These are phyloP conservation scores for Nannizziopsis barbatae DNA, from an alignment of 2,329 filamentous ascomycete species.

Conservation along the genomic window DNA sequence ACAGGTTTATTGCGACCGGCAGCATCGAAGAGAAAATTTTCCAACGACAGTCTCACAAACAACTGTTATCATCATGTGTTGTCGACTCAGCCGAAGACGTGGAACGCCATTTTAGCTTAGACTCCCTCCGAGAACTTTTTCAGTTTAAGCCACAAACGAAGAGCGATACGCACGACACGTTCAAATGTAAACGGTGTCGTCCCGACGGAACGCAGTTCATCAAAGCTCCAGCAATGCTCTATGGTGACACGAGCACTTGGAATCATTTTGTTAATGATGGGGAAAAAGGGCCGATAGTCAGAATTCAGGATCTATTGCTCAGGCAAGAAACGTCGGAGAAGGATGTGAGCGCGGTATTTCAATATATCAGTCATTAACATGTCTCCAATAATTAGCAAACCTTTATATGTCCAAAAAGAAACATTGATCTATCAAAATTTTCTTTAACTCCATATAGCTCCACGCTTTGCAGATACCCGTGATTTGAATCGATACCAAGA, in stretches of 20 bases:
- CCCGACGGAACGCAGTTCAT: conserved; percentile 76
- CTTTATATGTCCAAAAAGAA: too few species aligned
- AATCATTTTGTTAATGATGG: conserved; percentile 86
- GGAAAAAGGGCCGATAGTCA: conserved; percentile 53
- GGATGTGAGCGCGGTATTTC: conserved; percentile 88
- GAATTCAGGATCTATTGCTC: conserved; percentile 82
- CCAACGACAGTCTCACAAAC: conserved; percentile 95
- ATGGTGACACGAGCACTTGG: conserved; percentile 98
- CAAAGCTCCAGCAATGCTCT: conserved; percentile 89
- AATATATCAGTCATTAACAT: conserved; percentile 83
- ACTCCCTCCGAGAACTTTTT: conserved; percentile 84
- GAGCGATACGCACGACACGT: conserved; percentile 94
- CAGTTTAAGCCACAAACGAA: conserved; percentile 75
- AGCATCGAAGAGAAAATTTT: conserved; percentile 99
- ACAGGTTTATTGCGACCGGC: conserved; percentile 96
- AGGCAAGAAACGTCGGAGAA: conserved; percentile 69
- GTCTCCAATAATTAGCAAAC: background rate
- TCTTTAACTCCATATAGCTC: too few species aligned
- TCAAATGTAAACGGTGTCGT: conserved; percentile 93
- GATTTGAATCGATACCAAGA: too few species aligned
- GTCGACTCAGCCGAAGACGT: conserved; percentile 96
- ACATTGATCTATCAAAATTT: too few species aligned
- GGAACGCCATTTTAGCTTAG: conserved; percentile 87
- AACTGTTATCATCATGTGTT: conserved; percentile 88
- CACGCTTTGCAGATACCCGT: too few species aligned